These are phyloP conservation scores for Cyphellophora europaea DNA, from an alignment of 2,329 filamentous ascomycete species.

Conservation along the genomic window DNA sequence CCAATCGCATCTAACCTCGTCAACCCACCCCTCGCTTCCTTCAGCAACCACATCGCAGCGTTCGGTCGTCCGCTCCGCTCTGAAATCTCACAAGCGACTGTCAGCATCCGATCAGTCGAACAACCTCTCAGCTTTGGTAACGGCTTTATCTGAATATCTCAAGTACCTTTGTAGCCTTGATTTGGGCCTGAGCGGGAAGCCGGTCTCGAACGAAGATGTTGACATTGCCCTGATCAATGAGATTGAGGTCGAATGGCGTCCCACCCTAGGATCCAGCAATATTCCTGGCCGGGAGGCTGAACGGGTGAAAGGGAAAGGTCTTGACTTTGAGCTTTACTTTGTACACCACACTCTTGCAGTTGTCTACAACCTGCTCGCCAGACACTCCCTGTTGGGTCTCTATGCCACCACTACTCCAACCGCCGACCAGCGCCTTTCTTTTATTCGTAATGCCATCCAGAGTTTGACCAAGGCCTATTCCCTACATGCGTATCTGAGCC, in stretches of 20 bases:
- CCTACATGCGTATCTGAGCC: constrained; percentile 59
- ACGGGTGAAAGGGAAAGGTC: constrained; percentile 59
- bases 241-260: constrained; percentile 70
- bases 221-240: constrained; percentile 58
- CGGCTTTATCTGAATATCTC: constrained; percentile 65
- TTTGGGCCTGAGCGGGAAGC: constrained; percentile 53
- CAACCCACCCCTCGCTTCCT: constrained; percentile 81
- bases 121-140: constrained; percentile 61
- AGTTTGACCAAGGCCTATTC: constrained; percentile 69
- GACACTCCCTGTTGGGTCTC: constrained; percentile 62
- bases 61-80: constrained; percentile 67
- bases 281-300: constrained; percentile 56
- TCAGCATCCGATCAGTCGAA: constrained; percentile 59
- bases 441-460: constrained; percentile 66
- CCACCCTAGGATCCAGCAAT: constrained; percentile 55
- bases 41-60: constrained; percentile 74
- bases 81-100: constrained; percentile 88
- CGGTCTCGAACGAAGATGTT: constrained; percentile 52
- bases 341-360: constrained; percentile 67
- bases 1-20: constrained; percentile 64
- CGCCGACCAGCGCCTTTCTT: constrained; percentile 56
- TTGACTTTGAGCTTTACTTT: constrained; percentile 80
- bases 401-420: constrained; percentile 57
- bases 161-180: constrained; percentile 76
- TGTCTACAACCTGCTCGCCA: constrained; percentile 62